Percentiles rank a stretch among this genome's conserved stretches.
Conservation (phyloP, 1,284 basidiomycete species). For the Ganoderma lucidum region DNA sequence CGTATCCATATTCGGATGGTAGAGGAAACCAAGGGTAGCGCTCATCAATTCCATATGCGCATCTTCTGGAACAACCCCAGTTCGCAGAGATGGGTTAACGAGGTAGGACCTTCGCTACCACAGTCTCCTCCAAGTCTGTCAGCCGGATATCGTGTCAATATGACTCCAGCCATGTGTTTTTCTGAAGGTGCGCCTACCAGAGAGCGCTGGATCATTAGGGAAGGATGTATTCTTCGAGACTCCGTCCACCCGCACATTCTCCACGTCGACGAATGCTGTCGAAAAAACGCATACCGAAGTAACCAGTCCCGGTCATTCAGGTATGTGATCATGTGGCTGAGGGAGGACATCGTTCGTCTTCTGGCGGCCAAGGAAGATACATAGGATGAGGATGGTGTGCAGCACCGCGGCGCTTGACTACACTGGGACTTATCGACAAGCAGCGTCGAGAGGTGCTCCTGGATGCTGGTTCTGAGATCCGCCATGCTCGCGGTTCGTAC, state of each 20-base stretch:
- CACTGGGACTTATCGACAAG: conserved; percentile 77
- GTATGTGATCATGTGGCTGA: conserved; percentile 99
- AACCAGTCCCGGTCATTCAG: conserved; percentile 97
- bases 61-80: conserved; percentile 89
- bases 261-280: conserved; percentile 97
- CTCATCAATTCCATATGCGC: conserved; percentile 95
- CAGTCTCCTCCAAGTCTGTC: conserved; percentile 93
- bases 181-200: conserved; percentile 58
- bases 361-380: conserved; percentile 92
- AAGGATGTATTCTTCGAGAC: conserved; percentile 89
- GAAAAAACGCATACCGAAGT: conserved; percentile 92
- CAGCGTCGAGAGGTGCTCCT: conserved; percentile 86
- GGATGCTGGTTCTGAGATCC: conserved; percentile 87
- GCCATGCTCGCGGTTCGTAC: conserved; percentile 87
- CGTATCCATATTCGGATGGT: conserved; percentile 97
- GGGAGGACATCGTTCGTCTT: conserved; percentile 93
- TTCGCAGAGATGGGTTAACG: conserved; percentile 87
- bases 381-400: conserved; percentile 87
- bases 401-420: conserved; percentile 79
- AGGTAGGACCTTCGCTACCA: conserved; percentile 88
- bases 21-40: conserved; percentile 87
- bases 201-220: conserved; percentile 96
- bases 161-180: background rate
- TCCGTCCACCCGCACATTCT: conserved; percentile 87
- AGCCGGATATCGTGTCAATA: conserved; percentile 52